Evolutionary conservation across 1,139 yeast genomes (phyloP).

Genomic region (Wickerhamomyces sp.): DNA sequence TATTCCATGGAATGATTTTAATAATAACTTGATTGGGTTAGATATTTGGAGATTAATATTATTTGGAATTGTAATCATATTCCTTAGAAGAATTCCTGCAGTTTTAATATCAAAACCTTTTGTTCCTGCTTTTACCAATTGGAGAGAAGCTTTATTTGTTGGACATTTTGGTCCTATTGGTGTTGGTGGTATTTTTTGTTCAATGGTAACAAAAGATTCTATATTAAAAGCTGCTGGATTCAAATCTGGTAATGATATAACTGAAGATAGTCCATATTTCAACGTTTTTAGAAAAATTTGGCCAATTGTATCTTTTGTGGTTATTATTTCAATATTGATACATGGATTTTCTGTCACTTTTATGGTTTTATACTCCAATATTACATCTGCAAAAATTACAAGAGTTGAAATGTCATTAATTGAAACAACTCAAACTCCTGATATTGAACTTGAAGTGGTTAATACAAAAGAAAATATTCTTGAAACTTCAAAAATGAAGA

Average conservation of each 20-base stretch:
- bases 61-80: conserved; percentile 26
- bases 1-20: conserved; percentile 30
- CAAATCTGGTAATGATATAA: conserved; percentile 1
- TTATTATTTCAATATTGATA: conserved; percentile 23
- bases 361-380: conserved; percentile 11
- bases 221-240: conserved; percentile 14
- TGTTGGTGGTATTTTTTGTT: conserved; percentile 34
- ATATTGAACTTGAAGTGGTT: conserved; percentile 1
- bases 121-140: conserved; percentile 32
- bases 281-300: conserved; percentile 19
- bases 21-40: conserved; percentile 20
- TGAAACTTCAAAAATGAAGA: not conserved
- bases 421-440: not conserved
- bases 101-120: conserved; percentile 29
- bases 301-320: conserved; percentile 26
- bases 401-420: not conserved
- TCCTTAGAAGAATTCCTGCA: conserved; percentile 32
- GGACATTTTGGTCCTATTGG: conserved; percentile 45
- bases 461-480: not conserved
- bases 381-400: conserved; percentile 7
- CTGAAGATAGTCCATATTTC: conserved; percentile 6
- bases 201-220: conserved; percentile 22
- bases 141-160: conserved; percentile 35
- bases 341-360: conserved; percentile 26
- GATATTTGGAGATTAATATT: conserved; percentile 30